Base-by-base conservation (phyloP, 106 monocot species). In the Apostasia ramifera region DNA sequence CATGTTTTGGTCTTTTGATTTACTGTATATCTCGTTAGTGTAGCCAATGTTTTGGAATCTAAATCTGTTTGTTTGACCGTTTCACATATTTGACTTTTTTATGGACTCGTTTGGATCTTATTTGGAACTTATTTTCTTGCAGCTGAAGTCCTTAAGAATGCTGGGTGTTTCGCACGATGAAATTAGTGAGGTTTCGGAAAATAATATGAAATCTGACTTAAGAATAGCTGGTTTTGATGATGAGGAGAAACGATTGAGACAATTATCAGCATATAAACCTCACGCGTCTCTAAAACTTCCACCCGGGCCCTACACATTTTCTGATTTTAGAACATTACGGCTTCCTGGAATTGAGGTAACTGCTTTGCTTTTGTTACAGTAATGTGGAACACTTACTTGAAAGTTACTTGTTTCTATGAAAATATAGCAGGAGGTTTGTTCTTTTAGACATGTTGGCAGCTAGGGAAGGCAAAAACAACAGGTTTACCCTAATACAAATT, bases 181-280 rank as follows among this genome's bases (percentile, higher is more conserved):
- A 83, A 79, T 98, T 48, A 77, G 81, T 57, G 92, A 92, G 69
- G 83, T 98, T 71, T 98, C 97, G 56, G 73, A 87, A 47, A 76
- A 76, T 76, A 74, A 70, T 66, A 81, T 50, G 40, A 83, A 69
- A 63, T 53, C 79, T 52, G 92, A 87, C 66, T 56, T 78, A 67
- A 86, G 89, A 66, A 92, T 98, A 68, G 54, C 76, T 77, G 92
- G 97, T 40, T 98, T 98, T 87, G 92, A 92, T 12, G 97, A 92
- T 70, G 97, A 98, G 76, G 92, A 98, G 71, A 77, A 83, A 48
- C 70, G 97, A 50, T 46, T 90, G 74, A 85, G 68, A 69, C 86
- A 79, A 52, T 68, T 89, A 61, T 70, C 69, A 46, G 41, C 66
- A 62, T 63, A 50, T 40, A 72, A 48, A 40, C 66, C 70, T 14